Conservation (phyloP, 106 monocot species). For the Agapanthus africanus region DNA sequence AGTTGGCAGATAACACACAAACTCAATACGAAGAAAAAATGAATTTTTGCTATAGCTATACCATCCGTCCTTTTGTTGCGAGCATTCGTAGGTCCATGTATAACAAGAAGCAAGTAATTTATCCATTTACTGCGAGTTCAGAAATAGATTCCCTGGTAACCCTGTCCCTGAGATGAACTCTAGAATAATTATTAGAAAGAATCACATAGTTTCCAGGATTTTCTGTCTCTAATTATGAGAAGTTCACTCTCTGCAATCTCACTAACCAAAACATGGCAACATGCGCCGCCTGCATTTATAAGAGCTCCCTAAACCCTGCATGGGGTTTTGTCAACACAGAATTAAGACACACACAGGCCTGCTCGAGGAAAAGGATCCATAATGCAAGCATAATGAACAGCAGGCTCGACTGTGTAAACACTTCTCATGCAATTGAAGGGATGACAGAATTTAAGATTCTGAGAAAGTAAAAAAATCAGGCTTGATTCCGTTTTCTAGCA, state of each 20-base stretch:
- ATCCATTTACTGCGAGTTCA: too few species aligned
- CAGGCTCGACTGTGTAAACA: constrained; percentile 23
- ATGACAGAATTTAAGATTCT: constrained; percentile 40
- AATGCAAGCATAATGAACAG: constrained; percentile 48
- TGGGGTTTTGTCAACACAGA: constrained; percentile 27
- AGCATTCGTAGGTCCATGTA: too few species aligned
- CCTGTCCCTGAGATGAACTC: constrained; percentile 28
- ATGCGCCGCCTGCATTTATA: constrained; percentile 32
- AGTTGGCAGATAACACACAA: too few species aligned
- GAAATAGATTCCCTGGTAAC: too few species aligned
- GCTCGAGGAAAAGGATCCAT: constrained; percentile 40
- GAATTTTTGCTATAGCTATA: too few species aligned
- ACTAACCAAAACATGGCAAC: constrained; percentile 20
- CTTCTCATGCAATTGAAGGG: constrained; percentile 35
- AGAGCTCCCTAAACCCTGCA: constrained; percentile 58
- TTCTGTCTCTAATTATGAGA: constrained; percentile 23
- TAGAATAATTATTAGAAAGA: constrained; percentile 38
- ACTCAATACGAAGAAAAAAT: too few species aligned
- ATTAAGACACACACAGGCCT: constrained; percentile 28
- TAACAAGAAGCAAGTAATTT: too few species aligned
- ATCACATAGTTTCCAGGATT: constrained; percentile 50
- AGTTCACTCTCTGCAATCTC: constrained; percentile 32
- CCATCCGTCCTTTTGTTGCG: too few species aligned
- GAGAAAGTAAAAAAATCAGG: constrained; percentile 42
- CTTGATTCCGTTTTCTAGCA: constrained; percentile 18